Percentiles rank a stretch among this genome's conserved stretches.
These are phyloP conservation scores for Aspergillus campestris DNA, from an alignment of 495 filamentous ascomycete genomes.

Conservation along the genomic window DNA sequence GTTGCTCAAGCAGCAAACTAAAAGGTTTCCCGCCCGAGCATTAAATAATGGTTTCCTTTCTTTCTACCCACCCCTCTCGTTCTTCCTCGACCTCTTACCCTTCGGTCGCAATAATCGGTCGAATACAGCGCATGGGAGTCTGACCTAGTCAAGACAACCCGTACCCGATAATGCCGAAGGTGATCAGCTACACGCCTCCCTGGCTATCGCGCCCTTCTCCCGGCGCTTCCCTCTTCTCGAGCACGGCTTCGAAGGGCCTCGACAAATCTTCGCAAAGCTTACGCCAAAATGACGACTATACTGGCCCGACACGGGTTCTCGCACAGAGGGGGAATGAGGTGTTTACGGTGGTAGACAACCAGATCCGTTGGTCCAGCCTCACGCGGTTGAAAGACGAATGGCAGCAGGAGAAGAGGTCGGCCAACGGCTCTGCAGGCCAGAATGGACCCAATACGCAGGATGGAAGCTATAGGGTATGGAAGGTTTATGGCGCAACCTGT, in stretches of 20 bases:
- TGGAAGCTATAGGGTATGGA: constrained; percentile 28
- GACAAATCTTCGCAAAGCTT: constrained; percentile 22
- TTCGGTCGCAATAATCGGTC: not conserved
- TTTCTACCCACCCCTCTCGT: constrained; percentile 11
- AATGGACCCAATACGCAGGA: not conserved
- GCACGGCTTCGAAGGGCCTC: constrained; percentile 25
- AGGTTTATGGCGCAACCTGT: not conserved
- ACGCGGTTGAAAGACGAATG: constrained; percentile 64
- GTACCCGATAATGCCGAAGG: constrained; percentile 57
- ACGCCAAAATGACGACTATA: constrained; percentile 29
- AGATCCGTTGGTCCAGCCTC: constrained; percentile 81
- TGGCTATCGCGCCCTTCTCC: constrained; percentile 73
- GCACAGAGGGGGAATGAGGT: constrained; percentile 70
- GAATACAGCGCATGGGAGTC: too few species aligned
- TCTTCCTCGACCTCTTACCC: not conserved
- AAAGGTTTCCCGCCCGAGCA: too few species aligned
- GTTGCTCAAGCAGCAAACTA: not conserved
- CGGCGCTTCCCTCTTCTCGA: constrained; percentile 63
- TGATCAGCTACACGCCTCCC: constrained; percentile 69
- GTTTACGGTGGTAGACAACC: constrained; percentile 74
- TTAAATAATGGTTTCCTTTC: not conserved
- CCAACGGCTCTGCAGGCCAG: constrained; percentile 24
- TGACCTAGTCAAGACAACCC: not conserved
- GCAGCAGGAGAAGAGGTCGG: constrained; percentile 37
- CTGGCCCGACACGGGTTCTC: constrained; percentile 57